Conservation (phyloP, 257 asterid species). For the Verbena officinalis region DNA sequence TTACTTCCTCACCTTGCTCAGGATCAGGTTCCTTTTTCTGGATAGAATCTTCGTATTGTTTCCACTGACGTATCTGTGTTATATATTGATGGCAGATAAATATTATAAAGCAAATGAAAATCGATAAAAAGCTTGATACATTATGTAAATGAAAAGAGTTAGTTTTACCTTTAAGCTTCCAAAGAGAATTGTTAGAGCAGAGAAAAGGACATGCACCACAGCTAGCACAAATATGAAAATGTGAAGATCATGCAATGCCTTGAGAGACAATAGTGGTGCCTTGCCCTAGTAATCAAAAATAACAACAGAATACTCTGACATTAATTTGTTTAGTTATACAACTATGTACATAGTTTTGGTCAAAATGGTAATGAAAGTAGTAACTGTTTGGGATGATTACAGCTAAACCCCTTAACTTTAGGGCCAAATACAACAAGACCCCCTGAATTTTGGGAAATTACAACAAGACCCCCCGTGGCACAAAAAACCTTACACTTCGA, state of each 20-base stretch:
- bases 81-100: neutral
- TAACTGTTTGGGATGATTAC: too few relatives aligned
- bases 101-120: too few relatives aligned
- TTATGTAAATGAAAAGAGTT: neutral
- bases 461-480: too few relatives aligned
- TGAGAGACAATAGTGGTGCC: conserved; percentile 56
- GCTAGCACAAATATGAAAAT: conserved; percentile 76
- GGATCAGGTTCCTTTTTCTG: conserved; percentile 39
- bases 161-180: conserved; percentile 57
- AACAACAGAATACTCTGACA: too few relatives aligned
- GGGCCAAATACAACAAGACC: too few relatives aligned
- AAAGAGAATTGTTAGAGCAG: conserved; percentile 64
- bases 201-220: conserved; percentile 56
- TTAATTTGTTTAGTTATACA: too few relatives aligned
- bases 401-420: too few relatives aligned
- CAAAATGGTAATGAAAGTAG: too few relatives aligned
- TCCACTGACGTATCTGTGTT: conserved; percentile 50
- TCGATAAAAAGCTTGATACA: too few relatives aligned
- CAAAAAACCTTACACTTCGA: too few relatives aligned
- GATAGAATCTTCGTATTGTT: conserved; percentile 51
- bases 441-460: too few relatives aligned
- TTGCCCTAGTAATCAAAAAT: conserved; percentile 34
- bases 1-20: conserved; percentile 33
- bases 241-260: conserved; percentile 72
- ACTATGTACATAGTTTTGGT: too few relatives aligned